A percentile compares a stretch with the other conserved stretches of the same genome.
These are phyloP conservation scores for Nitzschia putrida DNA, from an alignment of 108 stramenopile genomes.

Conservation along the genomic window DNA sequence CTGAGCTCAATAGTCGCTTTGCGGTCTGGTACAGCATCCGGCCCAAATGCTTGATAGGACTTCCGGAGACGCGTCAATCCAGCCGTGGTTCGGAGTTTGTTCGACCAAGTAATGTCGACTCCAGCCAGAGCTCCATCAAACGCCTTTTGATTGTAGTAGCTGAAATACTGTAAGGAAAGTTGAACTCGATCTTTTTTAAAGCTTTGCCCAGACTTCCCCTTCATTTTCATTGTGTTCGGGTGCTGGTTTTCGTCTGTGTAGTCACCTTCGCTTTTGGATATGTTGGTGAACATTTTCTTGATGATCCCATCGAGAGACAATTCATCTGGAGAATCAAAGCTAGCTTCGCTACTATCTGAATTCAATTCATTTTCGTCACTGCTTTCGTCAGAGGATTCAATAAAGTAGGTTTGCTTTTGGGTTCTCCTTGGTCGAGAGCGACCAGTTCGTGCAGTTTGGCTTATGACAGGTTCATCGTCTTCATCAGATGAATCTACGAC, in stretches of 20 bases:
- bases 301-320: not conserved
- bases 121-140: constrained; percentile 45
- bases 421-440: too few relatives aligned
- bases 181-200: constrained; percentile 60
- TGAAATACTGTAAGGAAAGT: constrained; percentile 44
- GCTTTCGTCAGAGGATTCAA: not conserved
- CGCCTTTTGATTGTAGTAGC: constrained; percentile 53
- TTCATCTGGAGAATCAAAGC: constrained; percentile 5
- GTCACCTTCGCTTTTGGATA: not conserved
- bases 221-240: constrained; percentile 8
- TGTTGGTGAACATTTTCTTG: too few relatives aligned
- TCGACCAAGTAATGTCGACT: constrained; percentile 74
- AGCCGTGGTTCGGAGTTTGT: constrained; percentile 80
- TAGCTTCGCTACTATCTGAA: constrained; percentile 5
- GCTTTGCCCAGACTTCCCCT: constrained; percentile 13
- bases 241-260: not conserved
- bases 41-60: constrained; percentile 3
- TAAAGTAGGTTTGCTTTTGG: not conserved
- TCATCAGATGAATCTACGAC: constrained; percentile 5
- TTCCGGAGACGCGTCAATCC: constrained; percentile 72
- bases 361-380: constrained; percentile 3
- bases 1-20: constrained; percentile 83
- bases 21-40: constrained; percentile 8
- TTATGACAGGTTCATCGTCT: not conserved
- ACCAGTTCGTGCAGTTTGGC: not conserved